Evolutionary conservation across 257 asterid species (phyloP).

Genomic region (Nicotiana attenuata): DNA sequence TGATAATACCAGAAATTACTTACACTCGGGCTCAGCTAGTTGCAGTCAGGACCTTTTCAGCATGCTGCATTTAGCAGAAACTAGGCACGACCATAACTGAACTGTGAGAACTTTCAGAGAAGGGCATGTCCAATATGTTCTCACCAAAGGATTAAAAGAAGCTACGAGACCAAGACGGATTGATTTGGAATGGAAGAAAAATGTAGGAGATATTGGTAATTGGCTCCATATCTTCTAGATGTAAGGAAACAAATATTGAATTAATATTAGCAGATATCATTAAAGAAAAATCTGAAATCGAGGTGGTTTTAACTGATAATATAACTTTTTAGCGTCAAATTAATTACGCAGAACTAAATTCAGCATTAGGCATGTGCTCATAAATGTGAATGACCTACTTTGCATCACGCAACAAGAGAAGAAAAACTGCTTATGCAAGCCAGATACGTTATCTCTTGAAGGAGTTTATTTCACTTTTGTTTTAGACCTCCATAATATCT

Average conservation of each 20-base stretch:
- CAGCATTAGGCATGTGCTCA: neutral
- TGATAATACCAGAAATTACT: neutral
- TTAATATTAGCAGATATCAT: too few species aligned
- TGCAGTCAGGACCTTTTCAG: neutral
- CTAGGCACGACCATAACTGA: neutral
- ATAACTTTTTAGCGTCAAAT: neutral
- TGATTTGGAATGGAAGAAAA: neutral
- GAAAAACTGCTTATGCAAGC: neutral
- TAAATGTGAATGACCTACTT: neutral
- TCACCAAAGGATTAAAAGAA: neutral
- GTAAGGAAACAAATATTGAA: too few species aligned
- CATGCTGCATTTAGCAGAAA: neutral
- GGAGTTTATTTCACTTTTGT: neutral
- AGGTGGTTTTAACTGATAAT: neutral
- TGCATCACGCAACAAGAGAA: neutral
- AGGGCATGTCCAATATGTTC: neutral
- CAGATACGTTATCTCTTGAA: neutral
- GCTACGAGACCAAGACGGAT: neutral
- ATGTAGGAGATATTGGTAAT: neutral
- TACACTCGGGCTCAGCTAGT: neutral
- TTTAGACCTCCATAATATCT: neutral
- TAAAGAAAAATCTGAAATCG: neutral
- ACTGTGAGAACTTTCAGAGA: neutral
- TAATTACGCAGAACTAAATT: neutral
- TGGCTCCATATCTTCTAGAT: neutral